Percentiles rank a stretch among this genome's conserved stretches.
Conservation (phyloP, 2,329 filamentous ascomycete species). For the Chaetomium olivaceum region DNA sequence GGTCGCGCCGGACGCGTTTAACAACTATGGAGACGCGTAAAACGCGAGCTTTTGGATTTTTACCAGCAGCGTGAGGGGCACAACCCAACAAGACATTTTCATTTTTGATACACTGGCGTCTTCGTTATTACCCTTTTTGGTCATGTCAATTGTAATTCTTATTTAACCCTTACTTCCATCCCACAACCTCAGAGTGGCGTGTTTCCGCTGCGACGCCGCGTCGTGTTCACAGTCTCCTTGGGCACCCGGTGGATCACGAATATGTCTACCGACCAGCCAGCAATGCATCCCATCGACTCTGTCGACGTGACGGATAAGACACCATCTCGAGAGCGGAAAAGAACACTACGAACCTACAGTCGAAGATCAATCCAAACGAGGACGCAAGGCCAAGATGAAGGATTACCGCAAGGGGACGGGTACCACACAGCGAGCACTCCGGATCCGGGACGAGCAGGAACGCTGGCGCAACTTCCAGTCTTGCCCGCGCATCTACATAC, state of each 20-base stretch:
- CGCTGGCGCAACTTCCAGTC: slow-evolving; percentile 13
- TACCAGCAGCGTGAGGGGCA: neutral
- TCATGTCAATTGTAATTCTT: neutral
- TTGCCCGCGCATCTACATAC: neutral
- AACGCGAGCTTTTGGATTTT: neutral
- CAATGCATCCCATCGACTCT: neutral
- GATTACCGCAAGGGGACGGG: neutral
- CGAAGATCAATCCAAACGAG: slow-evolving; percentile 36
- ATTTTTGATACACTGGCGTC: neutral
- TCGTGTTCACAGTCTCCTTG: neutral
- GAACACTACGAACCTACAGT: slow-evolving; percentile 42
- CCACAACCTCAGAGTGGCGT: neutral
- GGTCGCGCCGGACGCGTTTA: slow-evolving; percentile 18
- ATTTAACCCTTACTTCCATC: neutral
- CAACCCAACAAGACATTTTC: neutral
- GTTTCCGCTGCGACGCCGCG: neutral
- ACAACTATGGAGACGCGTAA: slow-evolving; percentile 11
- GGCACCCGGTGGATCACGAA: neutral
- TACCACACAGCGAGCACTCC: neutral
- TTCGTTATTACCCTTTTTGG: neutral
- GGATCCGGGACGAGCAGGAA: neutral
- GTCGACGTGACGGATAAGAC: neutral
- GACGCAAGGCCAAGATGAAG: slow-evolving; percentile 19
- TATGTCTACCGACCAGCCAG: slow-evolving; percentile 16
- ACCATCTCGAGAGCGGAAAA: slow-evolving; percentile 29